Evolutionary conservation across 306 rosid species (phyloP).

Genomic region (Trifolium pratense): DNA sequence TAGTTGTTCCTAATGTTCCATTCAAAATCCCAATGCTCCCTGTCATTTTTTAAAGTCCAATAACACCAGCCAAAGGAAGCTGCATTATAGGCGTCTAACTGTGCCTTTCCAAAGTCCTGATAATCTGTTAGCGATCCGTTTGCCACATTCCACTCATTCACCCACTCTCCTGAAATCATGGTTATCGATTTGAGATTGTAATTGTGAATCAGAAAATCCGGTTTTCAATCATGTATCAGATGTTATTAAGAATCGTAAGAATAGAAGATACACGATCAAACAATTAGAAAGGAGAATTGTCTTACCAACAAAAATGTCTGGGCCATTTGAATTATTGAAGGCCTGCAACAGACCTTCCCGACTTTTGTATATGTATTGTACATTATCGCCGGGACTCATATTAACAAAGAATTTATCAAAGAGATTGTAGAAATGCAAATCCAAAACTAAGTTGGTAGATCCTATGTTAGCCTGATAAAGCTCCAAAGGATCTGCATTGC

Average conservation of each 20-base stretch:
- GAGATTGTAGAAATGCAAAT: conserved; percentile 65
- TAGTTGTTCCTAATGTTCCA: conserved; percentile 77
- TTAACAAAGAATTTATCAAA: conserved; percentile 74
- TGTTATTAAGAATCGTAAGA: neutral
- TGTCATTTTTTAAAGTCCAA: conserved; percentile 83
- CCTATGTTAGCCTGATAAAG: conserved; percentile 72
- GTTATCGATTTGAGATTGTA: neutral
- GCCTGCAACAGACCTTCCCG: conserved; percentile 71
- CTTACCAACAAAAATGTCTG: conserved; percentile 74
- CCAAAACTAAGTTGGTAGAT: conserved; percentile 49
- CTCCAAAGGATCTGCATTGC: conserved; percentile 85
- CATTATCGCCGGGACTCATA: conserved; percentile 70
- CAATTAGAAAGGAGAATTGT: conserved; percentile 4
- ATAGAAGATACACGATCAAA: neutral
- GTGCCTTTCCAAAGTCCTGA: conserved; percentile 75
- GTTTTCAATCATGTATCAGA: neutral
- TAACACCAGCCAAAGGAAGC: conserved; percentile 93
- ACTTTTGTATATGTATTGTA: conserved; percentile 73
- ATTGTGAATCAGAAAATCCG: neutral
- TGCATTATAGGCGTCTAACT: conserved; percentile 70
- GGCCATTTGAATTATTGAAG: conserved; percentile 72
- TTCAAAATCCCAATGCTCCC: conserved; percentile 86
- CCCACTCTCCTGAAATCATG: conserved; percentile 57
- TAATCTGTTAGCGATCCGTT: conserved; percentile 68
- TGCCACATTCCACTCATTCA: conserved; percentile 57